A percentile compares a stretch with the other conserved stretches of the same genome.
Evolutionary conservation across 345 rosid genomes (phyloP).

Genomic region (Populus simonii): DNA sequence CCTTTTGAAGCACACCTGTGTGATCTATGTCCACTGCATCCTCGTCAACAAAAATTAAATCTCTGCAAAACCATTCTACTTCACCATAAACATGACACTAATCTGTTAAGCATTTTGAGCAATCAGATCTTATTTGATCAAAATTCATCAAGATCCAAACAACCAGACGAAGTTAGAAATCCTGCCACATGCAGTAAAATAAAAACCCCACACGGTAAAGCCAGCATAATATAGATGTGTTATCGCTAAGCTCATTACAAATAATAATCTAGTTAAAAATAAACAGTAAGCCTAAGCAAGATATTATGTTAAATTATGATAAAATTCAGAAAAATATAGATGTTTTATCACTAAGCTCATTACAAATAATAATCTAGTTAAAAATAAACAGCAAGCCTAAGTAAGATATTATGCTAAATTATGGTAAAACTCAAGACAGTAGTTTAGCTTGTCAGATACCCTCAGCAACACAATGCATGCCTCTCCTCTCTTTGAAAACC

Average conservation of each 20-base stretch:
- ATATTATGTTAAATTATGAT: neutral
- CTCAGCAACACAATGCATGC: neutral
- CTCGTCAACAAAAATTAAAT: neutral
- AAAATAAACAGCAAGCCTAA: neutral
- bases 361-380: neutral
- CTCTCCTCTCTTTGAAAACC: neutral
- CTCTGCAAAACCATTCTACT: neutral
- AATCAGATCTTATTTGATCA: neutral
- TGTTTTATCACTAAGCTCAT: neutral
- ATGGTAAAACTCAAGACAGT: neutral
- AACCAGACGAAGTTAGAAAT: neutral
- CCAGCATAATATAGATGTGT: neutral
- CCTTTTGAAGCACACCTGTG: neutral
- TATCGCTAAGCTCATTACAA: neutral
- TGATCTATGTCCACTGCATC: neutral
- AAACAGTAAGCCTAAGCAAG: neutral
- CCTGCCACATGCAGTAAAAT: neutral
- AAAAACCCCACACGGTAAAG: neutral
- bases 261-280: neutral
- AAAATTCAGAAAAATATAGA: too few species aligned
- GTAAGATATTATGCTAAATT: neutral
- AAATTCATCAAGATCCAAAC: neutral
- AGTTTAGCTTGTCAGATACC: neutral
- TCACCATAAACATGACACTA: neutral
- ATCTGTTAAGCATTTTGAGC: neutral